A percentile compares a stretch with the other conserved stretches of the same genome.
These are phyloP conservation scores for Fusarium coicis DNA, from an alignment of 2,329 filamentous ascomycete species.

Conservation along the genomic window DNA sequence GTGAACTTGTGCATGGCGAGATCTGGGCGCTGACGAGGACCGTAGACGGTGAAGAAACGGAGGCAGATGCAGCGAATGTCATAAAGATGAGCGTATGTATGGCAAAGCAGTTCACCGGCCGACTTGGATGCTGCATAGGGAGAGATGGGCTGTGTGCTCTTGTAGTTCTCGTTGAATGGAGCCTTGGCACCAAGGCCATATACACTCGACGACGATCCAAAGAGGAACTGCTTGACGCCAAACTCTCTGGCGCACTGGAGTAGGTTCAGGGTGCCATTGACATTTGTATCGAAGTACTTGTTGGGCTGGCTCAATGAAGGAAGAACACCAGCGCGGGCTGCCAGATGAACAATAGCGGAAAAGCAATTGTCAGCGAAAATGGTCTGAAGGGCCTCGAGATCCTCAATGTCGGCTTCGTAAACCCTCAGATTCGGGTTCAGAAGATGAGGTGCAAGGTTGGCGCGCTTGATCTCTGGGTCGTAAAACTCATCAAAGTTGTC, in stretches of 20 bases:
- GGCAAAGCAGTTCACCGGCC: neutral
- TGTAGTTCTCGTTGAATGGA: constrained; percentile 8
- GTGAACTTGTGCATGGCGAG: constrained; percentile 20
- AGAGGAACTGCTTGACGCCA: constrained; percentile 6
- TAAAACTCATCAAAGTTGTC: constrained; percentile 21
- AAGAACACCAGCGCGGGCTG: constrained; percentile 11
- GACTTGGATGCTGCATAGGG: constrained; percentile 13
- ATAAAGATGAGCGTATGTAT: constrained; percentile 11
- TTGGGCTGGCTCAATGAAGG: neutral
- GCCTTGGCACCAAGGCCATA: constrained; percentile 7
- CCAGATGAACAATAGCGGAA: neutral
- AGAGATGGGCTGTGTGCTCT: neutral
- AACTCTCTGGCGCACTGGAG: constrained; percentile 9
- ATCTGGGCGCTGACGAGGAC: constrained; percentile 7
- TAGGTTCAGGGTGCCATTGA: constrained; percentile 13
- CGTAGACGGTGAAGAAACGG: constrained; percentile 17
- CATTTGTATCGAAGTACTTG: constrained; percentile 12
- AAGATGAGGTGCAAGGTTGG: constrained; percentile 8
- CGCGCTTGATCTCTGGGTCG: constrained; percentile 12
- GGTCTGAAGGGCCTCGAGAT: neutral
- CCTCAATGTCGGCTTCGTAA: constrained; percentile 16
- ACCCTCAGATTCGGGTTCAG: neutral
- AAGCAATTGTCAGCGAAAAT: constrained; percentile 6
- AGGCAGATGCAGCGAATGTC: constrained; percentile 16
- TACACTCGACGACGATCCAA: constrained; percentile 14